Evolutionary conservation across 169 alveolate genomes (phyloP).

Genomic region (Eimeria acervulina): DNA sequence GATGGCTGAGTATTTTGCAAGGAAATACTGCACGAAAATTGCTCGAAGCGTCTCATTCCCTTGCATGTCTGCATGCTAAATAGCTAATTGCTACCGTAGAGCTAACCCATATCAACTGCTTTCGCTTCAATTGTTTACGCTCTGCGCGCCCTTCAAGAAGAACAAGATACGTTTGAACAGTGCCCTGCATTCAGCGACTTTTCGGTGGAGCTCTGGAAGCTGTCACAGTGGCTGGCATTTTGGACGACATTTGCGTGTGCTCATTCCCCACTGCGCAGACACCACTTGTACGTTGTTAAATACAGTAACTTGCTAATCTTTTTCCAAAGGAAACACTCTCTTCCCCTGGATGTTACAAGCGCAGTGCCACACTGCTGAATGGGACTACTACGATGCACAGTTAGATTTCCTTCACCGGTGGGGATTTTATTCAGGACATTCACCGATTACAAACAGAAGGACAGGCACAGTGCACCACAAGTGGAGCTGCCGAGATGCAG

Average conservation of each 20-base stretch:
- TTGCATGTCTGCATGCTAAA: background rate
- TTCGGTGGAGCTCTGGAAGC: slow-evolving; percentile 64
- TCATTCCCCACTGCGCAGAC: slow-evolving; percentile 64
- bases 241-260: slow-evolving; percentile 26
- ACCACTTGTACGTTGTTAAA: background rate
- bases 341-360: background rate
- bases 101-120: background rate
- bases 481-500: slow-evolving; percentile 42
- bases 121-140: background rate
- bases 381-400: background rate
- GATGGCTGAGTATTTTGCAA: background rate
- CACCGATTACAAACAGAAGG: background rate
- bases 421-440: slow-evolving; percentile 5
- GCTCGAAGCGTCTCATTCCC: background rate
- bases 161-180: background rate
- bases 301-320: background rate
- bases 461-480: background rate
- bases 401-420: background rate
- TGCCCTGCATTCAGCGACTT: slow-evolving; percentile 30
- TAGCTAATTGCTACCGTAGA: background rate
- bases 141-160: background rate
- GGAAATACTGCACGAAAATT: background rate
- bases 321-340: background rate
- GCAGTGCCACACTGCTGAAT: background rate
- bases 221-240: slow-evolving; percentile 27